Percentiles rank a stretch among this genome's conserved stretches.
These are phyloP conservation scores for Fonsecaea pugnacius DNA, from an alignment of 2,329 filamentous ascomycete species.

Conservation along the genomic window DNA sequence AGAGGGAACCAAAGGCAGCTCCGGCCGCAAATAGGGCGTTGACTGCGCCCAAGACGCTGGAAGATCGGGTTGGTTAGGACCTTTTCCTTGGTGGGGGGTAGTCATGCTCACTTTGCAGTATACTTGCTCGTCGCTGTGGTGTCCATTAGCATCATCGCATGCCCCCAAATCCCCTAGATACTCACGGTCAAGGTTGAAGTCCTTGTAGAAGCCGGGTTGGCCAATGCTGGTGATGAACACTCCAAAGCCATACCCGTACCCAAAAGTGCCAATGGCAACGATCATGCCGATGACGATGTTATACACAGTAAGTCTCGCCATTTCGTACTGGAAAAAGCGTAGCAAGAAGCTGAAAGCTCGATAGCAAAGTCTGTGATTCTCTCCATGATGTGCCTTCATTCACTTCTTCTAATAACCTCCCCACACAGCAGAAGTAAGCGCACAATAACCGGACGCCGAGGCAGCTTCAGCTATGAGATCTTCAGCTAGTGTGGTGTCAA, in stretches of 20 bases:
- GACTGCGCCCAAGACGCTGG: constrained; percentile 49
- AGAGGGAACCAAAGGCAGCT: constrained; percentile 13
- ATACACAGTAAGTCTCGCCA: constrained; percentile 26
- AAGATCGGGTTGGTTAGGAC: constrained; percentile 30
- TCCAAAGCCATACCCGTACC: constrained; percentile 57
- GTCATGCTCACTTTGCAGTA: constrained; percentile 18
- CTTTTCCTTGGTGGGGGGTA: neutral
- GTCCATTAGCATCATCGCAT: neutral
- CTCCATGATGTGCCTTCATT: neutral
- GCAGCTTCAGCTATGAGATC: neutral
- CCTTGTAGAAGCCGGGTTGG: constrained; percentile 58
- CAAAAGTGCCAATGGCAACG: constrained; percentile 17
- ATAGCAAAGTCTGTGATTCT: neutral
- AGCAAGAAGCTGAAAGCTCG: neutral
- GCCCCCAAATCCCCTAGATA: neutral
- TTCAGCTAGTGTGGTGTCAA: neutral
- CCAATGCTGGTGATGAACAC: constrained; percentile 58
- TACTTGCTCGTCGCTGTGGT: constrained; percentile 15
- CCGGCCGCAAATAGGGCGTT: constrained; percentile 44
- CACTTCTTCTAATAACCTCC: neutral
- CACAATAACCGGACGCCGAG: constrained; percentile 18
- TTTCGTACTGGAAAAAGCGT: neutral
- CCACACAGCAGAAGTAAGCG: constrained; percentile 1
- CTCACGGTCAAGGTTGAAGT: constrained; percentile 48
- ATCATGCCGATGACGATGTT: constrained; percentile 19